phyloP scores from a whole-genome alignment of 73 alveolate species.

The Tetrahymena thermophila region DNA sequence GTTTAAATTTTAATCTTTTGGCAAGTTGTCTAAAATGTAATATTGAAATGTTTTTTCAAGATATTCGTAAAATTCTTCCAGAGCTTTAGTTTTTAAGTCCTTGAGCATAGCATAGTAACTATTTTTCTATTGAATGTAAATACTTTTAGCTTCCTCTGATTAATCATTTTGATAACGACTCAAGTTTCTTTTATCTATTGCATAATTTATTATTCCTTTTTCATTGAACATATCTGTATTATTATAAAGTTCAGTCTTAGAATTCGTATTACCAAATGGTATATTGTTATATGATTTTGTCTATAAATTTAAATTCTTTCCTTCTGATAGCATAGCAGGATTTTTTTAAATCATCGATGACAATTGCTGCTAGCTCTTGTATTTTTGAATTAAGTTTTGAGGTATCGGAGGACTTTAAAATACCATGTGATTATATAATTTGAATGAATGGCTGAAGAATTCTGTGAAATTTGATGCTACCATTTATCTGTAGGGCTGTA shows the following conservation, averaged over 20 bases:
- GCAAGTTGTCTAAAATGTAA: background rate
- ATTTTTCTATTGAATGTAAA: background rate
- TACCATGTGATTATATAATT: background rate
- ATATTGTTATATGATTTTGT: background rate
- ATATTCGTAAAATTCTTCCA: background rate
- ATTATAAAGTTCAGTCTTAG: background rate
- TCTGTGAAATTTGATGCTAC: background rate
- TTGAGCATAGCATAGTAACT: background rate
- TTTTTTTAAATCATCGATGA: background rate
- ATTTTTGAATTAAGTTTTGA: background rate
- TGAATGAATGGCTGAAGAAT: background rate
- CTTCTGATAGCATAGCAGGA: background rate
- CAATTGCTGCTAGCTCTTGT: background rate
- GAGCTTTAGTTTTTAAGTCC: background rate
- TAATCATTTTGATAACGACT: background rate
- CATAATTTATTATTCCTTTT: background rate
- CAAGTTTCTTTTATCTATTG: background rate
- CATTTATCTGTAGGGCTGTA: background rate
- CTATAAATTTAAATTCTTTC: background rate
- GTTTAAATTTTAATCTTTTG: background rate
- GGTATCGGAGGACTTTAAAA: background rate
- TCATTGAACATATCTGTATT: background rate
- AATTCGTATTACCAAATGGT: background rate
- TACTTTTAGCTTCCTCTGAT: background rate
- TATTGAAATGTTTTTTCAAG: background rate